A percentile compares a stretch with the other conserved stretches of the same genome.
Conservation (phyloP, 1,284 basidiomycete species). For the Schizopora paradoxa region DNA sequence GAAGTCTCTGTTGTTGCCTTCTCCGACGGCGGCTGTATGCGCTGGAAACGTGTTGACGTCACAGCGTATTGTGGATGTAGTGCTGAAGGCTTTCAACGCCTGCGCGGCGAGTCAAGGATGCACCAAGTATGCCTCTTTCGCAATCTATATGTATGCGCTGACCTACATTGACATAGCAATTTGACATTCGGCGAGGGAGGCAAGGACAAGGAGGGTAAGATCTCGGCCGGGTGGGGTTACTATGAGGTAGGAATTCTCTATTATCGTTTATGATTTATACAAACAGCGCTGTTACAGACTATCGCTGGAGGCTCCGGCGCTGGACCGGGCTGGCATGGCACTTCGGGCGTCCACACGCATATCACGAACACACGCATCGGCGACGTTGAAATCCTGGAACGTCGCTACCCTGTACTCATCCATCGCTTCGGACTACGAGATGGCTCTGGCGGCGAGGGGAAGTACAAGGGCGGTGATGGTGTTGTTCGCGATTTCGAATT, state of each 20-base stretch:
- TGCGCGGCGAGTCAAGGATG: constrained; percentile 93
- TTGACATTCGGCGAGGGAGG: constrained; percentile 89
- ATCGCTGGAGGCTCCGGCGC: constrained; percentile 94
- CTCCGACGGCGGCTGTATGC: constrained; percentile 84
- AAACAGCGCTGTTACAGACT: constrained; percentile 44
- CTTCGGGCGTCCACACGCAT: constrained; percentile 82
- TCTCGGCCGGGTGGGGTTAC: constrained; percentile 86
- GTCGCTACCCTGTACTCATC: constrained; percentile 84
- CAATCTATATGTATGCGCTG: not conserved
- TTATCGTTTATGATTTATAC: constrained; percentile 1
- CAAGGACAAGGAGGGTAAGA: constrained; percentile 75
- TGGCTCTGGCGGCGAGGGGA: constrained; percentile 75
- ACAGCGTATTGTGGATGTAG: constrained; percentile 93
- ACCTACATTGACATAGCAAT: constrained; percentile 48
- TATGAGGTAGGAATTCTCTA: constrained; percentile 63
- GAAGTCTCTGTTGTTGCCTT: constrained; percentile 78
- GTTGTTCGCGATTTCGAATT: constrained; percentile 87
- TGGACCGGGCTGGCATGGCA: constrained; percentile 87
- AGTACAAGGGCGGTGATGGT: constrained; percentile 83
- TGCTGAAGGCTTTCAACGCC: constrained; percentile 89
- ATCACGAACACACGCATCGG: constrained; percentile 94
- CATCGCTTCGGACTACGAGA: constrained; percentile 78
- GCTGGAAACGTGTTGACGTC: constrained; percentile 92
- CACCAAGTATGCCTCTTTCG: constrained; percentile 59
- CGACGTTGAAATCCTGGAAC: constrained; percentile 89